Evolutionary conservation across 2,329 filamentous ascomycete species (phyloP).

Genomic region (Gaeumannomyces sp.): DNA sequence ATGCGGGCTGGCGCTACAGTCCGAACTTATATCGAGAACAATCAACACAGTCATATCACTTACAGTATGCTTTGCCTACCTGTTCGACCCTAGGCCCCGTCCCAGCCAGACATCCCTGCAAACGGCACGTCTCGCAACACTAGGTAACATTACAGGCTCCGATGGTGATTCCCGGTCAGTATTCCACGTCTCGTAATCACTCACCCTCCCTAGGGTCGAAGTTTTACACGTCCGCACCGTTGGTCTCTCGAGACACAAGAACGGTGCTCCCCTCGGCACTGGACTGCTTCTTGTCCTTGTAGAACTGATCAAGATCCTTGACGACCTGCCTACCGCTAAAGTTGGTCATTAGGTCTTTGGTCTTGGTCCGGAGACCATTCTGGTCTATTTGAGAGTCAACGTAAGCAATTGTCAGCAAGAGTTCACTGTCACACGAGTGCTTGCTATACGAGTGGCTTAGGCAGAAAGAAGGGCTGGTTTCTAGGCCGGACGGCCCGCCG

Average conservation of each 20-base stretch:
- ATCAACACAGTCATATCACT: no score
- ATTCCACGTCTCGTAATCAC: not conserved
- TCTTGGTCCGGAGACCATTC: slow-evolving; percentile 5
- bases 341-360: slow-evolving; percentile 10
- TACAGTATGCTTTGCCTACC: no score
- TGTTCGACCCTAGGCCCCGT: no score
- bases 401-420: not conserved
- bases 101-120: no score
- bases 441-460: not conserved
- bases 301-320: slow-evolving; percentile 11
- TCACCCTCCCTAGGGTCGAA: not conserved
- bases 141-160: no score
- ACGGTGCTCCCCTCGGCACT: slow-evolving; percentile 9
- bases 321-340: slow-evolving; percentile 11
- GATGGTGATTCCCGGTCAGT: no score
- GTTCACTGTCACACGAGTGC: not conserved
- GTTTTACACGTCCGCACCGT: not conserved
- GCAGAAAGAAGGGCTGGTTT: no score
- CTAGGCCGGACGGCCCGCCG: no score
- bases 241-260: slow-evolving; percentile 4
- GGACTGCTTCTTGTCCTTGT: slow-evolving; percentile 7
- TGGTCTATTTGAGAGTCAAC: slow-evolving; percentile 1
- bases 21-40: no score
- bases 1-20: no score
- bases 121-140: no score